Evolutionary conservation across 768 basidiomycete species (phyloP).

Genomic region (Mycena polygramma): DNA sequence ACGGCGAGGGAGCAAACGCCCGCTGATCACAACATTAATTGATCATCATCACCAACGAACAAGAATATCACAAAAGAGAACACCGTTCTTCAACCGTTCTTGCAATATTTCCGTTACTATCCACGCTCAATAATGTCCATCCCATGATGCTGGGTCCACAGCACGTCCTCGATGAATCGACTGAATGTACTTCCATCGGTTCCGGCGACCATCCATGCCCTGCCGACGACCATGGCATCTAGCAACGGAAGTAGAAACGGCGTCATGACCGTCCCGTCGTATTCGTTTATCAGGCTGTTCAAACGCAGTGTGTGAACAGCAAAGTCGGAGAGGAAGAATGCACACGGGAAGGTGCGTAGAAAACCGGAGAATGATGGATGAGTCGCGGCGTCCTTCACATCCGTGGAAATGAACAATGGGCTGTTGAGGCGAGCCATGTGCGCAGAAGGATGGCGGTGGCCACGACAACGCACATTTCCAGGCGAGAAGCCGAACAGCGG

Average conservation of each 20-base stretch:
- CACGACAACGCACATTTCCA: slow-evolving; percentile 55
- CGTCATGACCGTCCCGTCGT: slow-evolving; percentile 64
- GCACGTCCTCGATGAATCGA: slow-evolving; percentile 72
- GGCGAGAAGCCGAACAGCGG: slow-evolving; percentile 29
- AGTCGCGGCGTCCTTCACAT: slow-evolving; percentile 55
- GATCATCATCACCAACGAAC: slow-evolving; percentile 22
- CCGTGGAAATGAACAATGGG: slow-evolving; percentile 78
- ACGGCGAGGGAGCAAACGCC: background rate
- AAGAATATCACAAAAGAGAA: slow-evolving; percentile 5
- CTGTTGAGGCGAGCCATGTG: slow-evolving; percentile 58
- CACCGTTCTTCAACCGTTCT: too few species aligned
- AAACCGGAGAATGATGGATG: slow-evolving; percentile 62
- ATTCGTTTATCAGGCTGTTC: slow-evolving; percentile 53
- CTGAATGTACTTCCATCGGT: slow-evolving; percentile 86
- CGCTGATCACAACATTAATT: slow-evolving; percentile 16
- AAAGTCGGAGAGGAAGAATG: slow-evolving; percentile 71
- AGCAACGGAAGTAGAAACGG: slow-evolving; percentile 71
- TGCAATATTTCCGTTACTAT: slow-evolving; percentile 33
- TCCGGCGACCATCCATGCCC: slow-evolving; percentile 70
- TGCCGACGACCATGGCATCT: slow-evolving; percentile 77
- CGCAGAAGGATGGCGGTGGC: slow-evolving; percentile 49
- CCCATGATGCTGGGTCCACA: slow-evolving; percentile 74
- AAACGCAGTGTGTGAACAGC: slow-evolving; percentile 45
- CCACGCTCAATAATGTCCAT: slow-evolving; percentile 65
- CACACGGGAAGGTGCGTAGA: slow-evolving; percentile 71